phyloP scores from a whole-genome alignment of 441 rosid species.

The Erysimum cheiri region DNA sequence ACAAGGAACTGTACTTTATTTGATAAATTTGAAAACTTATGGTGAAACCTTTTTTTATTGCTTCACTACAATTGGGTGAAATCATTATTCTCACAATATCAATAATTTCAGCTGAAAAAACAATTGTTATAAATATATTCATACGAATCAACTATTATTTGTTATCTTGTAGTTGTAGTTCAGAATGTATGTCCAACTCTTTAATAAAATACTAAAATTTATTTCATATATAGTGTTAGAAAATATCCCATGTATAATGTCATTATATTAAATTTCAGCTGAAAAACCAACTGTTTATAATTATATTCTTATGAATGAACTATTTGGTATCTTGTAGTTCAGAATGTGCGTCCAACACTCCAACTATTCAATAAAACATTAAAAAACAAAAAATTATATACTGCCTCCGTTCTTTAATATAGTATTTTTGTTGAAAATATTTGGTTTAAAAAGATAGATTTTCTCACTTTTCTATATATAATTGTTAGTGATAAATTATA shows the following conservation, averaged over 20 bases:
- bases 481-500: no score
- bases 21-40: neutral
- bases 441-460: no score
- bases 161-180: neutral
- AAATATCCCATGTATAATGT: neutral
- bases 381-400: no score
- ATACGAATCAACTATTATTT: neutral
- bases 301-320: conserved; percentile 5
- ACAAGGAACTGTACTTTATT: conserved; percentile 30
- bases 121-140: neutral
- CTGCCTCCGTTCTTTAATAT: no score
- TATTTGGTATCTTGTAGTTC: neutral
- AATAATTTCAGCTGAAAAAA: conserved; percentile 6
- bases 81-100: neutral
- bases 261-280: neutral
- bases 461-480: no score
- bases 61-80: neutral
- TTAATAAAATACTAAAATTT: neutral
- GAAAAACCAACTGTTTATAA: neutral
- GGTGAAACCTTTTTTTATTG: neutral
- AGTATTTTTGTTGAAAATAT: no score
- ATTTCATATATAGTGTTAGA: neutral
- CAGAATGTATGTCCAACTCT: neutral
- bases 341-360: neutral
- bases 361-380: neutral